phyloP scores from a whole-genome alignment of 1,284 basidiomycete species.

The Anthracocystis walkeri region DNA sequence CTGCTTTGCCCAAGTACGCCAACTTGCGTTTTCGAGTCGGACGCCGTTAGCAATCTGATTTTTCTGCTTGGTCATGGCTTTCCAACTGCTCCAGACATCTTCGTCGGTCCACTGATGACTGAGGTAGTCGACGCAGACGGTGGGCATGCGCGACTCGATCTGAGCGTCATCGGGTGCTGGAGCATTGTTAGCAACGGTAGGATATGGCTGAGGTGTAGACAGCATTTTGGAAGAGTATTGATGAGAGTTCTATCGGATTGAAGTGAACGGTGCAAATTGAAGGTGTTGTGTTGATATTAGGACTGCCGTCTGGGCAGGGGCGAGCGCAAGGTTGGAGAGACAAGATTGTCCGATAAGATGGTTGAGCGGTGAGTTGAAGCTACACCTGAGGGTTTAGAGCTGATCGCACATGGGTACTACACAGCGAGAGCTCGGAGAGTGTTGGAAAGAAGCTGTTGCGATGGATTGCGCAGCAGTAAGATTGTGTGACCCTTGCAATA shows the following conservation, averaged over 20 bases:
- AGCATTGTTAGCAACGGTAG: conserved; percentile 59
- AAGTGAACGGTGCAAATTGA: neutral
- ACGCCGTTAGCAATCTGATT: conserved; percentile 96
- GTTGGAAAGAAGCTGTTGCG: neutral
- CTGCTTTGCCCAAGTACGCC: conserved; percentile 99
- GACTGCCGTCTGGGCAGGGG: neutral
- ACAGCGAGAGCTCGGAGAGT: conserved; percentile 6
- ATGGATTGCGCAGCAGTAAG: neutral
- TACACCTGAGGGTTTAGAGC: conserved; percentile 28
- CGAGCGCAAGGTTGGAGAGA: neutral
- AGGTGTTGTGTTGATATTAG: neutral
- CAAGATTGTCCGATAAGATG: conserved; percentile 19
- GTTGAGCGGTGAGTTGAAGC: conserved; percentile 18
- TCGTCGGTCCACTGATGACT: conserved; percentile 98
- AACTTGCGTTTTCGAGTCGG: conserved; percentile 94
- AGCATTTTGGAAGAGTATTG: conserved; percentile 54
- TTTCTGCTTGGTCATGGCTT: conserved; percentile 98
- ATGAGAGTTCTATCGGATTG: conserved; percentile 16
- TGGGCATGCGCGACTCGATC: conserved; percentile 70
- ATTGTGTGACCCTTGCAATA: neutral
- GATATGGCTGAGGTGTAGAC: conserved; percentile 67
- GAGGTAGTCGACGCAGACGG: conserved; percentile 77
- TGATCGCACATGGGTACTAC: conserved; percentile 23
- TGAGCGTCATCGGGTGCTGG: conserved; percentile 68
- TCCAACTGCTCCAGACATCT: conserved; percentile 98